These are phyloP conservation scores for Adansonia gregorii DNA, from an alignment of 441 rosid genomes.

Conservation along the genomic window DNA sequence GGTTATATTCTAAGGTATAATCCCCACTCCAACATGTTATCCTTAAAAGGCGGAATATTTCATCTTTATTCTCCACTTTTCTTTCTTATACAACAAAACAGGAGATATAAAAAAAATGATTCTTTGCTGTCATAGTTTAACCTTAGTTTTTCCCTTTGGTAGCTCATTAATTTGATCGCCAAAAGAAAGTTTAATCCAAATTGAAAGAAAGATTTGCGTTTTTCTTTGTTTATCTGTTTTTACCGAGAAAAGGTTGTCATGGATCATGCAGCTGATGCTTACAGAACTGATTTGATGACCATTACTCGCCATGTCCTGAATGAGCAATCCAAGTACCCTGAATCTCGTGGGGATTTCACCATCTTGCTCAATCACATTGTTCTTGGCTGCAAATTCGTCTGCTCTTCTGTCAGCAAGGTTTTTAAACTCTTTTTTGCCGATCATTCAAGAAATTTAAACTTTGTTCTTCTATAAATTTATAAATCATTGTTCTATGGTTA, in stretches of 20 bases:
- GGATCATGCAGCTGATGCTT: constrained; percentile 67
- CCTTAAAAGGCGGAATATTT: constrained; percentile 2
- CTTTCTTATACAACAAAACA: background rate
- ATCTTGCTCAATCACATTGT: constrained; percentile 79
- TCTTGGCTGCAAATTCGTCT: constrained; percentile 85
- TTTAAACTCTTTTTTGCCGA: background rate
- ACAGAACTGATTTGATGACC: constrained; percentile 76
- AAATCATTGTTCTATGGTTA: constrained; percentile 3
- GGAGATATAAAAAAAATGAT: background rate
- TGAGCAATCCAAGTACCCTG: constrained; percentile 70
- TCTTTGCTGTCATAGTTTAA: background rate
- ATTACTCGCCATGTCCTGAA: constrained; percentile 66
- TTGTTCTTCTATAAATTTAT: background rate
- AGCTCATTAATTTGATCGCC: background rate
- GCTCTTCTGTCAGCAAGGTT: constrained; percentile 74
- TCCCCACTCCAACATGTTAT: constrained; percentile 4
- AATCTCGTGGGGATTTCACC: constrained; percentile 76
- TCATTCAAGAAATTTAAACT: background rate
- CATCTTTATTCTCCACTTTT: background rate
- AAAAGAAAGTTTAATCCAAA: background rate
- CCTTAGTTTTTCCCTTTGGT: background rate
- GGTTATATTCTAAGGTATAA: background rate
- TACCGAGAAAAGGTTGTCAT: constrained; percentile 28
- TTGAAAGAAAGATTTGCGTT: background rate
- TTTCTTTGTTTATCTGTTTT: background rate